Conservation (phyloP, 2,329 filamentous ascomycete genomes). For the Colletotrichum navitas region DNA sequence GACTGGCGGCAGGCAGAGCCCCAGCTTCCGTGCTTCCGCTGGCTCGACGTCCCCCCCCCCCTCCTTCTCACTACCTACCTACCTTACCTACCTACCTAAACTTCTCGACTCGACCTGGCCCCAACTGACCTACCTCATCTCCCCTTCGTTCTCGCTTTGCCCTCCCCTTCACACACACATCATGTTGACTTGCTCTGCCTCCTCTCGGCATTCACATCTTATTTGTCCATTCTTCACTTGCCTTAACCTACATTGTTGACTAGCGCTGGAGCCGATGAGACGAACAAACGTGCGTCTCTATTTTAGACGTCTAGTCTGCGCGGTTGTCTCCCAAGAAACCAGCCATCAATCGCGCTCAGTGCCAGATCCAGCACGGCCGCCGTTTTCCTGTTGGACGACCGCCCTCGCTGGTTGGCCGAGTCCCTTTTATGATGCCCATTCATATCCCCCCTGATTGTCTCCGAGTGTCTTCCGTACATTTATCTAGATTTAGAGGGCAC, state of each 20-base stretch:
- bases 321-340: conserved; percentile 12
- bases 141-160: neutral
- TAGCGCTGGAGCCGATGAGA: conserved; percentile 10
- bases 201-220: neutral
- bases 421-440: neutral
- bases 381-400: neutral
- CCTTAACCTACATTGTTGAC: conserved; percentile 12
- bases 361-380: conserved; percentile 30
- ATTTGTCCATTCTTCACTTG: neutral
- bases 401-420: neutral
- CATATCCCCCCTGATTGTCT: neutral
- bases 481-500: neutral
- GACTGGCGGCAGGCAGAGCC: conserved; percentile 19
- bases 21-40: conserved; percentile 14
- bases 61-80: too few relatives aligned
- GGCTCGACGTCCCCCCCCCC: neutral
- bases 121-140: neutral
- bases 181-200: neutral
- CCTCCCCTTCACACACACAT: neutral
- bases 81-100: too few relatives aligned
- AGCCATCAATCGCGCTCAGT: neutral
- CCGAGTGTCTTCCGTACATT: neutral
- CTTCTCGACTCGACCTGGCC: neutral
- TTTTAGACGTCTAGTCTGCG: conserved; percentile 5
- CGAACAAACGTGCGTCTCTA: conserved; percentile 1